Base-by-base conservation (phyloP, 768 basidiomycete species). In the Pleurotus ostreatus region DNA sequence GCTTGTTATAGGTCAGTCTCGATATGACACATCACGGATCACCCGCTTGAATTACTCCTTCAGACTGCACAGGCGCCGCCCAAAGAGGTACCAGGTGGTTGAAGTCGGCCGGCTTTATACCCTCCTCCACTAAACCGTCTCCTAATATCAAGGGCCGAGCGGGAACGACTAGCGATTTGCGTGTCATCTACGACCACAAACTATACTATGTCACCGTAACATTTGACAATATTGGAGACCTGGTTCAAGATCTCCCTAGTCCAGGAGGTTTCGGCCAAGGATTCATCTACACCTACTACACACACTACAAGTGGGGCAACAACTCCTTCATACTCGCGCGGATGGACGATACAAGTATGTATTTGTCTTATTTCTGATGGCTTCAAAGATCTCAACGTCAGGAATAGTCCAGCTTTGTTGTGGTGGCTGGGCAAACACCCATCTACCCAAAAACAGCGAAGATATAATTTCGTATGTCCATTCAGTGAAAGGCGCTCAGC, bases 61-160 rank as follows among this genome's bases (percentile, higher is more conserved):
- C 20, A 65, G 67, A 65, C 43, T 64, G 66, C 49, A 66, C 66
- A 7, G 67, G 65, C 2, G 20, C 48, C 11, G 55, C 56, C 13
- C 62, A 61, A 37, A 60, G 55, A 11, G 66, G 65, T 23, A 57
- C 60, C 6, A 61, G 61, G 41, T 60, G 60, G 60, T 49, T 66
- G 2, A 23, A 51, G 46, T 40, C 47, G n/a, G 60, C 60, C 2
- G 60, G 60, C 8, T 58, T 55, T 20, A 9, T 46, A 8, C 13
- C 5, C n/a, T 8, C 45, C 15, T 18, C 57, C 2, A 13, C 56
- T 9, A 1, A 39, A 9, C 9, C 39, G 9, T 40, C 9, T n/a
- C 39, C 39, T 40, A 40, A 40, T n/a, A 40, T 40, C 20, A 20
- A 20, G 20, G 20, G 20, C 20, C 20, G 20, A 20, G 20, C 20